A percentile compares a stretch with the other conserved stretches of the same genome.
Conservation (phyloP, 805 yeast species). For the Saturnispora mendoncae region DNA sequence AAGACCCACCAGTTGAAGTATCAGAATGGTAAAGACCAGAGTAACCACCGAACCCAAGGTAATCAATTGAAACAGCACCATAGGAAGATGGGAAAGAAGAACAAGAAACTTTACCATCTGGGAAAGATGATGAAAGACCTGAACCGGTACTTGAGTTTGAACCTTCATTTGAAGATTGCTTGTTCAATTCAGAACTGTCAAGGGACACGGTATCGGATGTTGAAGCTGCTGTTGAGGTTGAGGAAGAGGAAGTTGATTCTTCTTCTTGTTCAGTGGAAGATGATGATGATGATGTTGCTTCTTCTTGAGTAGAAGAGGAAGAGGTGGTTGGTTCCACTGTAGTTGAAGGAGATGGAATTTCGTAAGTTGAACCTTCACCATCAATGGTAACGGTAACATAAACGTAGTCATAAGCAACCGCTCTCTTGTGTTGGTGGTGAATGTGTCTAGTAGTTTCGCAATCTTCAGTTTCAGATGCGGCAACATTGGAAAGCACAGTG, state of each 20-base stretch:
- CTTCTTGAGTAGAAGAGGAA: too few species aligned
- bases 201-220: conserved; percentile 17
- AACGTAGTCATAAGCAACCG: conserved; percentile 38
- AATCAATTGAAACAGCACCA: conserved; percentile 71
- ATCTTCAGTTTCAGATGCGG: conserved; percentile 32
- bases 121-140: conserved; percentile 52
- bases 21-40: conserved; percentile 52
- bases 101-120: conserved; percentile 67
- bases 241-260: conserved; percentile 20
- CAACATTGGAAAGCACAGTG: conserved; percentile 21
- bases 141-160: conserved; percentile 27
- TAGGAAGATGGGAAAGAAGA: conserved; percentile 66
- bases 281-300: too few species aligned
- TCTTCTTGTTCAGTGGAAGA: too few species aligned
- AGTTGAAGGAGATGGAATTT: conserved; percentile 27
- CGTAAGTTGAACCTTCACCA: conserved; percentile 37
- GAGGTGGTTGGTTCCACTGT: conserved; percentile 22
- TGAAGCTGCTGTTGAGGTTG: conserved; percentile 30
- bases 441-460: conserved; percentile 42
- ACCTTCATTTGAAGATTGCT: neutral
- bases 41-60: conserved; percentile 57
- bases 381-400: conserved; percentile 49
- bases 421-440: conserved; percentile 56
- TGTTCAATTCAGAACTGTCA: conserved; percentile 30
- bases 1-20: conserved; percentile 44